These are phyloP conservation scores for Ceratocystis smalleyi DNA, from an alignment of 2,329 filamentous ascomycete species.

Conservation along the genomic window DNA sequence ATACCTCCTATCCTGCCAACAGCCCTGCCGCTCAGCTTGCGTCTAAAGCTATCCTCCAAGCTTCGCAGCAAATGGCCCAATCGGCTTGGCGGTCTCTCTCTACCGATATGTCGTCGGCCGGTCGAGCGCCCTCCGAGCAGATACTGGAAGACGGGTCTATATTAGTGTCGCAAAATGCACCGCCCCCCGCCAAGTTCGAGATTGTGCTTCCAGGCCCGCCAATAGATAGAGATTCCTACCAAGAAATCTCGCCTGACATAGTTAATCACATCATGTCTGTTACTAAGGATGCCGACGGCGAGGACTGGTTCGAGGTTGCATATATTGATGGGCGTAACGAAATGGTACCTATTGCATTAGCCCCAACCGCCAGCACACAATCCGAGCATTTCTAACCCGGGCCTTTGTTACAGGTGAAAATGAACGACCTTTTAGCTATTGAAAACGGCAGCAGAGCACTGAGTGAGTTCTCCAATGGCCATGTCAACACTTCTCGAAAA, in stretches of 20 bases:
- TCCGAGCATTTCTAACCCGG: neutral
- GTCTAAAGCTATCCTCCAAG: neutral
- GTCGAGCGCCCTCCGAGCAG: neutral
- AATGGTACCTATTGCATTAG: constrained; percentile 27
- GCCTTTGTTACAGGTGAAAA: constrained; percentile 21
- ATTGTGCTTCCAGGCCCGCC: constrained; percentile 13
- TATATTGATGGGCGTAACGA: constrained; percentile 33
- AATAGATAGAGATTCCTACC: constrained; percentile 21
- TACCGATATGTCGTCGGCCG: neutral
- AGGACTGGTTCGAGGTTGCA: constrained; percentile 26
- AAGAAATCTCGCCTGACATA: constrained; percentile 24
- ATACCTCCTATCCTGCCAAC: neutral
- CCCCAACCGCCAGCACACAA: neutral
- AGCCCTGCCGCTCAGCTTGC: neutral
- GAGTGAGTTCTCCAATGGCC: constrained; percentile 14
- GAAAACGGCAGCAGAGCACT: constrained; percentile 25
- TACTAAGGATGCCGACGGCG: constrained; percentile 20
- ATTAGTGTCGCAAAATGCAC: neutral
- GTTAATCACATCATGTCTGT: constrained; percentile 27
- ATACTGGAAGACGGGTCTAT: constrained; percentile 1
- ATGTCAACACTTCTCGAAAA: neutral
- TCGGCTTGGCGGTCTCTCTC: neutral
- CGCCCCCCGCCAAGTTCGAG: constrained; percentile 8
- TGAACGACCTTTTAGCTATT: constrained; percentile 22
- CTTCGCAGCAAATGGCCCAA: neutral